A percentile compares a stretch with the other conserved stretches of the same genome.
Evolutionary conservation across 257 asterid genomes (phyloP).

Genomic region (Ballota nigra): DNA sequence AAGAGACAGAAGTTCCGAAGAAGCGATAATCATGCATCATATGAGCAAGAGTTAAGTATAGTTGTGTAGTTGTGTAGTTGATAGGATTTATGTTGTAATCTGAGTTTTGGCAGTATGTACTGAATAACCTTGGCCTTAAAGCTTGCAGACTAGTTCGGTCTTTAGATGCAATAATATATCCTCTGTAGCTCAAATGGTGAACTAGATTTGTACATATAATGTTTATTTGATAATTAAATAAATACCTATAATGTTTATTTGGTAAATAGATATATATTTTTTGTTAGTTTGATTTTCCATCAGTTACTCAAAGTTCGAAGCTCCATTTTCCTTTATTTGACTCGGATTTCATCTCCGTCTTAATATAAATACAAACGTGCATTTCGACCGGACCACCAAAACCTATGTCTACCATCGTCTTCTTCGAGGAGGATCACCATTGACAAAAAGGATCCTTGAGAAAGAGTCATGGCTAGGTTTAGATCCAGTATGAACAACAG

Average conservation of each 20-base stretch:
- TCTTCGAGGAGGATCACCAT: too few species aligned
- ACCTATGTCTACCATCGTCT: too few species aligned
- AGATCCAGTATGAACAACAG: too few species aligned
- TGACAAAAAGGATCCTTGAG: too few species aligned
- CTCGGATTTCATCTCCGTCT: too few species aligned
- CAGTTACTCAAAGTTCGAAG: not conserved
- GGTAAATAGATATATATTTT: too few species aligned
- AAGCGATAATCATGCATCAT: conserved; percentile 28
- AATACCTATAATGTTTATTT: not conserved
- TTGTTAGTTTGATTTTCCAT: not conserved
- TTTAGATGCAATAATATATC: conserved; percentile 29
- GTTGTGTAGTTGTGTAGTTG: conserved; percentile 16
- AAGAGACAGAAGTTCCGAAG: conserved; percentile 44
- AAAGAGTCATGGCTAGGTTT: too few species aligned
- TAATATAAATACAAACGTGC: too few species aligned
- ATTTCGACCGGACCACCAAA: too few species aligned
- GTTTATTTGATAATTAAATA: conserved; percentile 2
- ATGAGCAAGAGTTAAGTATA: conserved; percentile 14
- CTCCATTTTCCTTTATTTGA: too few species aligned
- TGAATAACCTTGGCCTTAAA: conserved; percentile 27
- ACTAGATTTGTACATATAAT: conserved; percentile 18
- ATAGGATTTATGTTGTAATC: conserved; percentile 1
- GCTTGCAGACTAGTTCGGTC: conserved; percentile 29
- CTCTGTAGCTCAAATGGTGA: conserved; percentile 27
- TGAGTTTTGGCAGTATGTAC: conserved; percentile 28